Base-by-base conservation (phyloP, 2,329 filamentous ascomycete genomes). In the Volutella citrinella region DNA sequence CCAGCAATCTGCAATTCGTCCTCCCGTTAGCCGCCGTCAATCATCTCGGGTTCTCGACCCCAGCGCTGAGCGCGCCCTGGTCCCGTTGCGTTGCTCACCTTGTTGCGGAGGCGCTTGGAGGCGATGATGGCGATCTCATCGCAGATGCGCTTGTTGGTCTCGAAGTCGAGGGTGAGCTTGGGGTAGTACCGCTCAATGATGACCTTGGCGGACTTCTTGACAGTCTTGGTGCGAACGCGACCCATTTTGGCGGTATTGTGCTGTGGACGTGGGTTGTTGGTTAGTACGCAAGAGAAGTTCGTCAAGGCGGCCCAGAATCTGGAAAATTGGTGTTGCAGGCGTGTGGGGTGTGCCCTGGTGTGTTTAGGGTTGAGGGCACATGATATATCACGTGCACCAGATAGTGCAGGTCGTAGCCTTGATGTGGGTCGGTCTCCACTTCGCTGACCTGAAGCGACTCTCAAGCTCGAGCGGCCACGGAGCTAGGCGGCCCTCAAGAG, bases 111-210 rank as follows among this genome's bases (percentile, higher is more conserved):
- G 68, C 94, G 84, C 87, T 98, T 98, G 61, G 86, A 94, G 59
- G 93, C 88, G 67, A 98, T 98, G 72, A 98, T 95, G 65, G 93
- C 93, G 61, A 98, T 93, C 77, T 98, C 93, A 89, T 97, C 93
- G 78, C 93, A 97, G 64, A 97, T 94, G 63, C 89, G 81, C 87
- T 96, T 96, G 86, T 96, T 96, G 82, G 87, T 95, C 84, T 98
- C 93, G 78, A 98, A 98, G 79, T 98, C 93, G 65, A 97, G 87
- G 52, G 90, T 96, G 69, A 98, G 80, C 75, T 88, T 89, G 66
- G 93, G 93, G 77, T 95, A 94, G 80, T 93, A 94, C 56, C 86
- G 82, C 85, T 96, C 90, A 74, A 98, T 97, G 78, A 97, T 91
- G 81, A 96, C 89, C 87, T 98, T 98, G 77, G 93, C 90, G 79